Percentiles rank a stretch among this genome's conserved stretches.
These are phyloP conservation scores for Fraxinus albicans DNA, from an alignment of 305 asterid genomes.

Conservation along the genomic window DNA sequence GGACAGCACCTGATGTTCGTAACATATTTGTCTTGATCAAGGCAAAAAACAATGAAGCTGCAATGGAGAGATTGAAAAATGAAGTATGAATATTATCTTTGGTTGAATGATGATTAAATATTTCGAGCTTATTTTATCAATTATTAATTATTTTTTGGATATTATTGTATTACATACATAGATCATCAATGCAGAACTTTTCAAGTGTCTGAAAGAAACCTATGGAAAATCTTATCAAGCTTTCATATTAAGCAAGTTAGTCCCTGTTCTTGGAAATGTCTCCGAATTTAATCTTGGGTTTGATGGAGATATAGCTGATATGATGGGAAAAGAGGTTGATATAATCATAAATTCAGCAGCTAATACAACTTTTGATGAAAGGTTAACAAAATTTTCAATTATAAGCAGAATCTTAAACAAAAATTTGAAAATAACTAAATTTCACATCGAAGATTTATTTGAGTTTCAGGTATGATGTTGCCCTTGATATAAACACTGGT, in stretches of 20 bases:
- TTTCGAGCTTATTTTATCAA: not conserved
- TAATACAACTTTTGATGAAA: conserved; percentile 89
- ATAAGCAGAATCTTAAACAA: not conserved
- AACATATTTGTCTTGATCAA: conserved; percentile 78
- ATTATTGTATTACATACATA: conserved; percentile 16
- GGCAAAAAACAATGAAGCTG: conserved; percentile 76
- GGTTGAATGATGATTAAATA: not conserved
- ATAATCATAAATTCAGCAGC: conserved; percentile 89
- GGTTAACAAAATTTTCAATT: conserved; percentile 36
- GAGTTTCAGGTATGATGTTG: conserved; percentile 72
- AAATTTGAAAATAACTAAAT: conserved; percentile 4
- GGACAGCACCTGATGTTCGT: conserved; percentile 84
- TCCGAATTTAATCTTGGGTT: conserved; percentile 74
- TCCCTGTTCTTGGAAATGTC: conserved; percentile 87
- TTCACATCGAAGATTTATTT: not conserved
- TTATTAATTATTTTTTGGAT: not conserved
- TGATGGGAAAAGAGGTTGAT: conserved; percentile 66
- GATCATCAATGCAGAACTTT: conserved; percentile 75
- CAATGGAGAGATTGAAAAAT: conserved; percentile 61
- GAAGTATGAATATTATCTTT: conserved; percentile 51
- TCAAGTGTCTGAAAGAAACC: conserved; percentile 75
- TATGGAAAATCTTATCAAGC: conserved; percentile 80
- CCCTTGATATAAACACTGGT: conserved; percentile 83
- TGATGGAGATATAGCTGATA: conserved; percentile 56
- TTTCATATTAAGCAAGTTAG: conserved; percentile 83